Evolutionary conservation across 2,329 filamentous ascomycete species (phyloP).

Genomic region (Myriosclerotinia curreyana): DNA sequence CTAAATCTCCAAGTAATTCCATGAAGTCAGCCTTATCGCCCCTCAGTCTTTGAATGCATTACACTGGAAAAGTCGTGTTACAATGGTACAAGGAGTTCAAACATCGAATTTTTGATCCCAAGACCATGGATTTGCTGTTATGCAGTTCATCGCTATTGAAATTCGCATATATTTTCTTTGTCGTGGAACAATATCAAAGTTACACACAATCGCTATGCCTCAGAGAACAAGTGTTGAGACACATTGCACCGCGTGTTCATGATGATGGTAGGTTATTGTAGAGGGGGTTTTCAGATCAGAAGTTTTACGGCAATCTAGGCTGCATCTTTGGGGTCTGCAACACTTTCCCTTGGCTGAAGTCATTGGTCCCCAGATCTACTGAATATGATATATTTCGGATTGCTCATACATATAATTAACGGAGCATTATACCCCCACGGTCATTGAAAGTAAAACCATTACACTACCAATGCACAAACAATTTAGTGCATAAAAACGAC

Average conservation of each 20-base stretch:
- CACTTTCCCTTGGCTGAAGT: background rate
- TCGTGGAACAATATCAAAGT: background rate
- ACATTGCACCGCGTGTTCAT: background rate
- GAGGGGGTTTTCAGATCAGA: background rate
- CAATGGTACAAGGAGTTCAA: background rate
- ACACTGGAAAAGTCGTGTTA: background rate
- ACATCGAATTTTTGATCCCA: background rate
- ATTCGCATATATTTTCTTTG: background rate
- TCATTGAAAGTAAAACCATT: background rate
- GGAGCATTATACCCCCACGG: background rate
- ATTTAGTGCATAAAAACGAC: background rate
- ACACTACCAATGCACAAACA: background rate
- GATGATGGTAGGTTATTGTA: background rate
- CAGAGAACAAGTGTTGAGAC: background rate
- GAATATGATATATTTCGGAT: too few relatives aligned
- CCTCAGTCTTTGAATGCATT: constrained; percentile 3
- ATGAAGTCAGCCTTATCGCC: background rate
- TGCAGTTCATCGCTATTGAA: background rate
- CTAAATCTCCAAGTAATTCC: background rate
- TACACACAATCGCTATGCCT: background rate
- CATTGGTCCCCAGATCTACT: background rate
- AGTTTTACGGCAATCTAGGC: background rate
- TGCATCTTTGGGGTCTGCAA: background rate
- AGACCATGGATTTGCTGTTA: background rate
- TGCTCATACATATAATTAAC: background rate